Evolutionary conservation across 495 filamentous ascomycete species (phyloP), one percentile per base, ranked within the genome.

Genomic region (Penicillium odoratum): DNA sequence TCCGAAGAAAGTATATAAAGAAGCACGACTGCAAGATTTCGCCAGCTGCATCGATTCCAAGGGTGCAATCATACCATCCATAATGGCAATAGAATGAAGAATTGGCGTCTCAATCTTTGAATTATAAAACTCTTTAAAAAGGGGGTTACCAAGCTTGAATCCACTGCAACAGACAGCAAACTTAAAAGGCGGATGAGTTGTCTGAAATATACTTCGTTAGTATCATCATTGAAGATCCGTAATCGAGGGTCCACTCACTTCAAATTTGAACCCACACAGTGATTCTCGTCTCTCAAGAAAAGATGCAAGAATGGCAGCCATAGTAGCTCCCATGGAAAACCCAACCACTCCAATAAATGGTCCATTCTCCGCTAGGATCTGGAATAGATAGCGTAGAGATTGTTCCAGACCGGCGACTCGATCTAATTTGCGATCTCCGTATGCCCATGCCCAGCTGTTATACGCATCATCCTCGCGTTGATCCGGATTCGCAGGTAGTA

Each of bases 281-380:
- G 47, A 33, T 7, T 16, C 18, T 33, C 28, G 26, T 15, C 33
- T 49, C 11, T 49, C 47, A 15, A 49, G 28, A 18, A 49, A 11
- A 15, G 47, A 49, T 16, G 47, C 9, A n/a, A 49, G 2, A 7
- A 31, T 16, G 0, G 47, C 47, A 16, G 47, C 28, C 7, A 49
- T 5, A 30, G 13, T 0, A 33, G 28, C 47, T 18, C 47, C 47
- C 4, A 28, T n/a, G 2, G 47, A 49, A 16, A 49, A 49, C 1
- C 47, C 47, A 4, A 49, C n/a, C 8, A 49, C n/a, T 4, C 47
- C 47, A n/a, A 33, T 33, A 18, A 49, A 49, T 13, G 47, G 47
- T 7, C 47, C 47, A 16, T 33, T 0, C 8, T 3, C 7, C 25
- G 33, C 28, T 4, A 49, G 47, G 5, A 49, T 13, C 4, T 26